Evolutionary conservation across 2,329 filamentous ascomycete species (phyloP), one percentile per base, ranked within the genome.

Genomic region (Venturia oleaginea): DNA sequence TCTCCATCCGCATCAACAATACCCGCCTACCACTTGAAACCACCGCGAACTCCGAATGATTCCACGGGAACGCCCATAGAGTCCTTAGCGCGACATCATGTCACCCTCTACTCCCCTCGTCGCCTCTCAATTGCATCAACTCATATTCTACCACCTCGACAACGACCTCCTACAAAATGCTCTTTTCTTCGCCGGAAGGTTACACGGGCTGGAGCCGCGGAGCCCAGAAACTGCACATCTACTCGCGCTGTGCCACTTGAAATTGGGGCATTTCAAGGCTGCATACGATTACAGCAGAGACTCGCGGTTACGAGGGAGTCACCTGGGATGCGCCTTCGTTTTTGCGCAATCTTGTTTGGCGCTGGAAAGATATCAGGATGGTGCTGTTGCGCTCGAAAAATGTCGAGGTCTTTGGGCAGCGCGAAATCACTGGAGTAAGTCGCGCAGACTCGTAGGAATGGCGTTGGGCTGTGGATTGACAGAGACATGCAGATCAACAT

Each of bases 81-180:
- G 32, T 37, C n/a, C 51, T 57, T 57, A 15, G 27, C 51, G 51
- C 59, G 24, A 40, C 37, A 60, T 42, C 34, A 60, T 60, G 59
- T 13, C 34, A 24, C 61, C 46, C 61, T 46, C 32, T 27, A 54
- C 46, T 54, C 61, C 42, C 11, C 43, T 51, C n/a, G 61, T 54
- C 37, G 54, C 48, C 37, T 57, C 78, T 68, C 86, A 88, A 74
- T 79, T 88, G 71, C 80, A 85, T 71, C 84, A 87, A 70, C 79
- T 87, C 60, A 83, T 89, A 67, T 86, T 86, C 77, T 88, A 89
- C 74, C 83, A 87, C 73, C 86, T 99, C 75, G 94, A 99, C 80
- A 96, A 96, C 74, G 88, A 92, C 72, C 86, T 92, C 43, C 83
- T 89, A 72, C 87, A 92, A 64, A 97, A 96, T 73, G 94, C 94